Percentiles rank a stretch among this genome's conserved stretches.
Conservation (phyloP, 1,284 basidiomycete species). For the Tilletiopsis washingtonensis region DNA sequence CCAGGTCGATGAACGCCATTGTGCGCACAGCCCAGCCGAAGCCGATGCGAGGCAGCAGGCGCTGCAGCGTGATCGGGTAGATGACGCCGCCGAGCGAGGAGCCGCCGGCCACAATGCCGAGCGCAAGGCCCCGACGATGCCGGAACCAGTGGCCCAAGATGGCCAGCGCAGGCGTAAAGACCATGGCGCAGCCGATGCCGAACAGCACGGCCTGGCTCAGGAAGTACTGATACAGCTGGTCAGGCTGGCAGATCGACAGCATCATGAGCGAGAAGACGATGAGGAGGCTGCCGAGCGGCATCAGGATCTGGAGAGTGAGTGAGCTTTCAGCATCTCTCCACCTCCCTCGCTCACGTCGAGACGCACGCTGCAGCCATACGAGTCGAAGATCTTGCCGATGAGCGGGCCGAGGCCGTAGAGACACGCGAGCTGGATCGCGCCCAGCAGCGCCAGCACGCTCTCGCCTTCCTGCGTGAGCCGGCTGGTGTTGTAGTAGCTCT, state of each 20-base stretch:
- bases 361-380: neutral
- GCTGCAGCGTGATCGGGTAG: constrained; percentile 28
- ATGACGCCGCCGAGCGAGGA: constrained; percentile 28
- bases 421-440: constrained; percentile 5
- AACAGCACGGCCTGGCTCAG: constrained; percentile 4
- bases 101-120: constrained; percentile 29
- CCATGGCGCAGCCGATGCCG: constrained; percentile 4
- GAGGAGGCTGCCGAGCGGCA: constrained; percentile 1
- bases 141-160: constrained; percentile 6
- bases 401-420: constrained; percentile 4
- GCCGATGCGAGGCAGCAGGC: constrained; percentile 20
- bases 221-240: constrained; percentile 10
- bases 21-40: constrained; percentile 26
- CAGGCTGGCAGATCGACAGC: constrained; percentile 1
- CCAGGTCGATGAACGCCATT: constrained; percentile 27
- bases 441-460: constrained; percentile 3
- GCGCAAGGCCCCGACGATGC: neutral
- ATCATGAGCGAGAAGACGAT: constrained; percentile 6
- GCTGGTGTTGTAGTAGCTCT: neutral
- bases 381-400: constrained; percentile 8
- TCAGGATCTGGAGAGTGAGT: neutral
- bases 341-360: neutral
- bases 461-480: constrained; percentile 2
- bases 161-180: constrained; percentile 5
- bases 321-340: neutral